These are phyloP conservation scores for Miamiensis avidus DNA, from an alignment of 169 alveolate genomes.

Conservation along the genomic window DNA sequence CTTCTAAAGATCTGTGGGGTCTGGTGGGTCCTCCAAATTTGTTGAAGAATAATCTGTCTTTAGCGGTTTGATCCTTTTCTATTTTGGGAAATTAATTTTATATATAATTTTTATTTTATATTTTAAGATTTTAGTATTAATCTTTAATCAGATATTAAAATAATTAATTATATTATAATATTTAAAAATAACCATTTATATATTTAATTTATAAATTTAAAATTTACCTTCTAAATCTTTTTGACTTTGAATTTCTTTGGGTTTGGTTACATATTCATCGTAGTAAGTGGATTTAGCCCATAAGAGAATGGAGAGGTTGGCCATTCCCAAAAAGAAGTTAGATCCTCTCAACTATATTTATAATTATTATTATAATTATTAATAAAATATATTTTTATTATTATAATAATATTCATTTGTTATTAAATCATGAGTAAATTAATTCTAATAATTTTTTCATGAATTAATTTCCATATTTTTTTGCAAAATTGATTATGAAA, in stretches of 20 bases:
- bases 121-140: too few relatives aligned
- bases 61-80: slow-evolving; percentile 42
- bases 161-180: too few relatives aligned
- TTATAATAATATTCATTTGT: not conserved
- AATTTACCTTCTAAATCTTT: slow-evolving; percentile 14
- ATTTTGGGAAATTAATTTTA: too few relatives aligned
- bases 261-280: slow-evolving; percentile 27
- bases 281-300: slow-evolving; percentile 20
- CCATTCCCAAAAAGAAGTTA: slow-evolving; percentile 24
- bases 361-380: too few relatives aligned
- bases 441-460: too few relatives aligned
- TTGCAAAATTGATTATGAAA: too few relatives aligned
- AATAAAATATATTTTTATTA: too few relatives aligned
- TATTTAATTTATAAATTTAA: too few relatives aligned
- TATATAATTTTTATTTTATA: too few relatives aligned
- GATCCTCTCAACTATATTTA: slow-evolving; percentile 37
- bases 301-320: slow-evolving; percentile 13
- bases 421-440: too few relatives aligned
- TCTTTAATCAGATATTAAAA: too few relatives aligned
- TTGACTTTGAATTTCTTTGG: slow-evolving; percentile 15
- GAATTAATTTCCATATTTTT: too few relatives aligned
- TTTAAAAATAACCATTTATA: not conserved
- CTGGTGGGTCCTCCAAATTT: slow-evolving; percentile 45
- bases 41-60: slow-evolving; percentile 28
- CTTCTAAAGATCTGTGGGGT: slow-evolving; percentile 51